These are phyloP conservation scores for Trichoderma sp. DNA, from an alignment of 2,329 filamentous ascomycete genomes.

Conservation along the genomic window DNA sequence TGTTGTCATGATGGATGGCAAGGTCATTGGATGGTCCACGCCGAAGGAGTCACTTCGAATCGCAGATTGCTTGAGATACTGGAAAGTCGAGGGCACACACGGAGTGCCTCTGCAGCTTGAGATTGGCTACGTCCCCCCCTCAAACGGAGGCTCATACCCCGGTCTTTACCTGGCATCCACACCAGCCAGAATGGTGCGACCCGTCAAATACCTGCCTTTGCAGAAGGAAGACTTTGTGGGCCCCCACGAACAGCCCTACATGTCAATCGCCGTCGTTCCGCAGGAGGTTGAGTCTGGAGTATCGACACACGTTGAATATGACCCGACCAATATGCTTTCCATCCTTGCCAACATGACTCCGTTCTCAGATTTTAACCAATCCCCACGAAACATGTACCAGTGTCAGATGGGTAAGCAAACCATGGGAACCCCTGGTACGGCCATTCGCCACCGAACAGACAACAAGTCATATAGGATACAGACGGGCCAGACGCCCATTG, in stretches of 20 bases:
- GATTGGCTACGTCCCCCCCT: constrained; percentile 86
- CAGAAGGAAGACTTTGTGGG: constrained; percentile 87
- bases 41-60: constrained; percentile 80
- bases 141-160: constrained; percentile 90
- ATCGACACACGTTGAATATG: constrained; percentile 90
- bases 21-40: constrained; percentile 85
- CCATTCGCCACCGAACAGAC: constrained; percentile 83
- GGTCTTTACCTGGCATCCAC: constrained; percentile 92
- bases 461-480: constrained; percentile 96
- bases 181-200: constrained; percentile 82
- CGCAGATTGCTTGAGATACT: constrained; percentile 84
- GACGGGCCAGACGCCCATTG: constrained; percentile 93
- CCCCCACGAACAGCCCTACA: constrained; percentile 94
- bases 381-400: constrained; percentile 98
- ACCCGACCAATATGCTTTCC: constrained; percentile 94
- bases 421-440: constrained; percentile 93
- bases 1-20: constrained; percentile 86
- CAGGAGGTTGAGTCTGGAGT: constrained; percentile 84
- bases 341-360: constrained; percentile 98
- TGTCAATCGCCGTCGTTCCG: constrained; percentile 94
- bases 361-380: constrained; percentile 98
- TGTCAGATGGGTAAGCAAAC: constrained; percentile 99
- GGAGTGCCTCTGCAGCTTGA: constrained; percentile 81
- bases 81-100: constrained; percentile 89
- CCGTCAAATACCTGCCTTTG: constrained; percentile 87